phyloP scores from a whole-genome alignment of 768 basidiomycete species.

The Xerocomus spinulosus region DNA sequence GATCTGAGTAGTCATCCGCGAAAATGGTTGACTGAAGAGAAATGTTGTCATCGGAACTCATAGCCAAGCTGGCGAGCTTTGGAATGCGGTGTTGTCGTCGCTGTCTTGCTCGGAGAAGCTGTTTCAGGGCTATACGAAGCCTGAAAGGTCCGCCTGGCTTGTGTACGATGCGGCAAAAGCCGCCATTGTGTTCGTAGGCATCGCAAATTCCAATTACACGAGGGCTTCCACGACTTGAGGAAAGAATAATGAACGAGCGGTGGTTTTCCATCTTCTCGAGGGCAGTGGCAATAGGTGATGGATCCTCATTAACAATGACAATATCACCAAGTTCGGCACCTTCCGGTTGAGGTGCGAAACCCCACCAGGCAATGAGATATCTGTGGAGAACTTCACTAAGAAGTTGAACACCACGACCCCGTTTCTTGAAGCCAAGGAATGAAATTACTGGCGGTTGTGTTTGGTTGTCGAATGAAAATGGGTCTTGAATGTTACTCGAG shows the following conservation, averaged over 20 bases:
- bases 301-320: constrained; percentile 77
- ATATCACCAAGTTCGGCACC: constrained; percentile 58
- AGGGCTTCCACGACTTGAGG: constrained; percentile 64
- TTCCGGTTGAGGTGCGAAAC: constrained; percentile 47
- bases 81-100: constrained; percentile 26
- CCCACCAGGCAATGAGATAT: constrained; percentile 79
- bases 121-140: constrained; percentile 60
- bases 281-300: constrained; percentile 50
- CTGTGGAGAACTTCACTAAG: constrained; percentile 55
- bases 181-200: constrained; percentile 76
- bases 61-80: constrained; percentile 14
- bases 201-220: constrained; percentile 56
- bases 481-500: constrained; percentile 39
- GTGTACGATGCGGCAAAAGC: constrained; percentile 83
- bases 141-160: constrained; percentile 86
- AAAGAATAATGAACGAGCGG: constrained; percentile 73
- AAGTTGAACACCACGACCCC: constrained; percentile 63
- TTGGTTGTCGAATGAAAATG: constrained; percentile 41
- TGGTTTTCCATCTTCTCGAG: constrained; percentile 51
- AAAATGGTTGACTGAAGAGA: constrained; percentile 28
- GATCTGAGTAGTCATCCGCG: constrained; percentile 20
- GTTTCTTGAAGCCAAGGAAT: constrained; percentile 65
- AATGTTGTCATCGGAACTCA: constrained; percentile 23
- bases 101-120: constrained; percentile 30
- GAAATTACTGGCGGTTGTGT: constrained; percentile 50